A percentile compares a stretch with the other conserved stretches of the same genome.
Evolutionary conservation across 345 rosid species (phyloP).

Genomic region (Punica granatum): DNA sequence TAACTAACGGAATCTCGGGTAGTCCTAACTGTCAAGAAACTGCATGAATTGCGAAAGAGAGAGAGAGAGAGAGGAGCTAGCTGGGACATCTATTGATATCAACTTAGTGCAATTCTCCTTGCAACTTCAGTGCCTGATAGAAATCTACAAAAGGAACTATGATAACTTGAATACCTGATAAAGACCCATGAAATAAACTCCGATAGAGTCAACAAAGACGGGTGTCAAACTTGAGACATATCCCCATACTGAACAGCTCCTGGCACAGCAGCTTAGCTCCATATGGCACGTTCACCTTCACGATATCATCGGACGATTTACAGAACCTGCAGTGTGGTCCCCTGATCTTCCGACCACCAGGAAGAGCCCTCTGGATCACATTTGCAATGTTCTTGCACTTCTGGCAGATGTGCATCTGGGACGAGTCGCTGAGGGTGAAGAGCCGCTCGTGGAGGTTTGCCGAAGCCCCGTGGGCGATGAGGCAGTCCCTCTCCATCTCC

Average conservation of each 20-base stretch:
- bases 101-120: too few relatives aligned
- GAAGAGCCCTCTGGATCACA: constrained; percentile 53
- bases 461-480: constrained; percentile 77
- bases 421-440: constrained; percentile 68
- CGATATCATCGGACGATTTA: constrained; percentile 49
- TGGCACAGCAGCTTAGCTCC: constrained; percentile 74
- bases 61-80: too few relatives aligned
- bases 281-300: constrained; percentile 57
- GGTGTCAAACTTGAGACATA: constrained; percentile 56
- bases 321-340: constrained; percentile 75
- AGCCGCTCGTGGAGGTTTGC: constrained; percentile 82
- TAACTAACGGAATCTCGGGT: too few relatives aligned
- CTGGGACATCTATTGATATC: too few relatives aligned
- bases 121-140: too few relatives aligned
- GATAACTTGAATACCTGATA: too few relatives aligned
- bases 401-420: constrained; percentile 66
- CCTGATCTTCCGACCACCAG: constrained; percentile 58
- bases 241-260: constrained; percentile 88
- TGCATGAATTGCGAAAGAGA: too few relatives aligned
- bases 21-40: too few relatives aligned
- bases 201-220: constrained; percentile 24
- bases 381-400: constrained; percentile 52
- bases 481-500: constrained; percentile 91
- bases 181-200: too few relatives aligned
- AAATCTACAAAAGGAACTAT: too few relatives aligned